Base-by-base conservation (phyloP, 441 rosid species). In the Adansonia gregorii region DNA sequence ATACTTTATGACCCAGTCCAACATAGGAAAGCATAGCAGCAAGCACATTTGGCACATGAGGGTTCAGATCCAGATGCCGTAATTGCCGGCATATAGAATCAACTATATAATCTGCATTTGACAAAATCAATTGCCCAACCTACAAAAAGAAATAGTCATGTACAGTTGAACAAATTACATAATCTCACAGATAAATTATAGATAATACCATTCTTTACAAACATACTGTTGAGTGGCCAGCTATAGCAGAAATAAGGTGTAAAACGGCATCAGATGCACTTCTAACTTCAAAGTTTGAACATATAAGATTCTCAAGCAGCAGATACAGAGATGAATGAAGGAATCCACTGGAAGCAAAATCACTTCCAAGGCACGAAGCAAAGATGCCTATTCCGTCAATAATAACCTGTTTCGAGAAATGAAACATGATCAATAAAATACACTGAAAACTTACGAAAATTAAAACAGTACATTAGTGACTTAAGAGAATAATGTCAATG, bases 1-100 rank as follows among this genome's bases (percentile, higher is more conserved):
- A 68, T 67, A 93, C 88, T 79, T 93, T 91, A 76, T 86, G 80
- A 60, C 98, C 98, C 72, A 91, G 92, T 77, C 99, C 98, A 48
- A 96, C 82, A 82, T 90, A 94, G 67, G 99, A 96, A 85, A 96
- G 98, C 94, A 96, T 83, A 63, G 98, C 90, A 80, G 99, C 97
- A 80, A 96, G 95, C 78, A 96, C 99, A 89, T 84, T 88, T 60
- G 99, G 99, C 73, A 89, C 94, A 73, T 87, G 93, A 63, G 98
- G 94, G 76, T 96, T 91, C 74, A 94, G 93, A 90, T 96, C 94
- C 78, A 96, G 80, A 83, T 96, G 99, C 39, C 94, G 94, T 54
- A 96, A 82, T 73, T 96, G 99, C 77, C 86, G 94, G 83, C 97
- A 94, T 58, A 96, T 82, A 78, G 99, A 94, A 82, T 96, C 98